Evolutionary conservation across 2,329 filamentous ascomycete genomes (phyloP).

Genomic region (Pseudopyricularia cyperi): DNA sequence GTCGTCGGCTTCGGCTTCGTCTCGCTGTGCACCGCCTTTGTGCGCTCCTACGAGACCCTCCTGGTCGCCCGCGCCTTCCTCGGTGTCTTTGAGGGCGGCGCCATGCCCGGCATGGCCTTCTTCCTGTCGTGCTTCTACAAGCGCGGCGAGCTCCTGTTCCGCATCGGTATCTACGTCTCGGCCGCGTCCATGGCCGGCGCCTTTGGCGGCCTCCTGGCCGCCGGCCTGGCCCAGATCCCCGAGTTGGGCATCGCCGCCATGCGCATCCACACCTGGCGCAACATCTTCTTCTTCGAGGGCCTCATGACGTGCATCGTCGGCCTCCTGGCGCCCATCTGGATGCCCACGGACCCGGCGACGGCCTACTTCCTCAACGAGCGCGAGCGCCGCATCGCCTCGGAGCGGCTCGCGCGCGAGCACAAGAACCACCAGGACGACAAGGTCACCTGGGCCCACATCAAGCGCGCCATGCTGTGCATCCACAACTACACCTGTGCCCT

Average conservation of each 20-base stretch:
- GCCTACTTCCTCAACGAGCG: conserved; percentile 36
- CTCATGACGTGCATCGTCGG: conserved; percentile 37
- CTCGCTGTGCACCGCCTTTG: conserved; percentile 40
- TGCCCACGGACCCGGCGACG: conserved; percentile 34
- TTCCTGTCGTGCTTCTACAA: conserved; percentile 44
- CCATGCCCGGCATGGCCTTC: conserved; percentile 44
- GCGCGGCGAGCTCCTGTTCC: conserved; percentile 39
- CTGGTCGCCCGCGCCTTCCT: conserved; percentile 45
- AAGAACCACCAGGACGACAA: conserved; percentile 29
- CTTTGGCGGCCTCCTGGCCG: conserved; percentile 43
- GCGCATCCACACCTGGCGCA: conserved; percentile 37
- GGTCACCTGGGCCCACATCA: conserved; percentile 34
- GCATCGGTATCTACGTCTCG: conserved; percentile 42
- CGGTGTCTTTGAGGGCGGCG: conserved; percentile 48
- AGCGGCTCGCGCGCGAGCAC: conserved; percentile 38
- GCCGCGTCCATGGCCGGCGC: conserved; percentile 41
- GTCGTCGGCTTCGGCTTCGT: conserved; percentile 42
- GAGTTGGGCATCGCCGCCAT: conserved; percentile 31
- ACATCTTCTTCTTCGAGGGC: conserved; percentile 53
- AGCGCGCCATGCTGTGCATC: conserved; percentile 37
- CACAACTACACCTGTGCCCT: conserved; percentile 46
- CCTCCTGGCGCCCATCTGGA: conserved; percentile 31
- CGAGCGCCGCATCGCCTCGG: conserved; percentile 39
- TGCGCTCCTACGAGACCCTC: conserved; percentile 30
- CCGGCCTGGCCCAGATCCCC: conserved; percentile 35